Conservation (phyloP, 73 alveolate genomes). For the Symbiodinium pilosum region DNA sequence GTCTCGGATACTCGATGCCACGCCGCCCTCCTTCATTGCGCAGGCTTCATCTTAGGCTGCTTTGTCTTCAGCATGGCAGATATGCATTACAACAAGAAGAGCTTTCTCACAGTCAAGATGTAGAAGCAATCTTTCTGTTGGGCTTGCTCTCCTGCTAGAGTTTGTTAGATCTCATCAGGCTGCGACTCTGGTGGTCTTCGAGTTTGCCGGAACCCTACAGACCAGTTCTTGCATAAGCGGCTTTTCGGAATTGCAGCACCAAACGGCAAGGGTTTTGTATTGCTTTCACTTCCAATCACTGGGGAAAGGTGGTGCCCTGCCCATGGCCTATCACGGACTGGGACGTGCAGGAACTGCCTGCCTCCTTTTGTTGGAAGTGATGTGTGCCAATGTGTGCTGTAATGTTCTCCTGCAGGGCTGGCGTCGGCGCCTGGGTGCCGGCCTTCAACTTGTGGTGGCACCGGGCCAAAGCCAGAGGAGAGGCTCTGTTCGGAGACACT, state of each 20-base stretch:
- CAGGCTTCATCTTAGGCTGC: constrained; percentile 26
- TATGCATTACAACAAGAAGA: too few relatives aligned
- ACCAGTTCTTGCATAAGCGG: too few relatives aligned
- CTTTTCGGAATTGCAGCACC: too few relatives aligned
- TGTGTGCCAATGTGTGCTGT: neutral
- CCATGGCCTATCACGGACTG: constrained; percentile 93
- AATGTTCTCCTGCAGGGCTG: neutral
- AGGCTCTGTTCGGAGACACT: neutral
- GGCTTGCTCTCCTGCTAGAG: too few relatives aligned
- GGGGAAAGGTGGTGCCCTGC: constrained; percentile 39
- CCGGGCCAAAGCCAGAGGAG: constrained; percentile 10
- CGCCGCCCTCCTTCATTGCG: constrained; percentile 52
- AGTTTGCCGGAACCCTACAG: neutral
- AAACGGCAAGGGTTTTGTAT: too few relatives aligned
- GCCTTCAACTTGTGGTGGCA: constrained; percentile 1
- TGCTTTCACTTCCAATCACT: too few relatives aligned
- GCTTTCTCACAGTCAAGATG: neutral
- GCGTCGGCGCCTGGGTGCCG: neutral
- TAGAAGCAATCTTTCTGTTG: too few relatives aligned
- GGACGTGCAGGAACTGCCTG: constrained; percentile 52
- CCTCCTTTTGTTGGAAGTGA: too few relatives aligned
- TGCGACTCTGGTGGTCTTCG: constrained; percentile 67
- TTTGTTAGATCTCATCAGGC: constrained; percentile 5
- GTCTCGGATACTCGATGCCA: constrained; percentile 55
- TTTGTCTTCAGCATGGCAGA: too few relatives aligned